A percentile compares a stretch with the other conserved stretches of the same genome.
Conservation (phyloP, 2,329 filamentous ascomycete genomes). For the Ramularia collo-cygni region DNA sequence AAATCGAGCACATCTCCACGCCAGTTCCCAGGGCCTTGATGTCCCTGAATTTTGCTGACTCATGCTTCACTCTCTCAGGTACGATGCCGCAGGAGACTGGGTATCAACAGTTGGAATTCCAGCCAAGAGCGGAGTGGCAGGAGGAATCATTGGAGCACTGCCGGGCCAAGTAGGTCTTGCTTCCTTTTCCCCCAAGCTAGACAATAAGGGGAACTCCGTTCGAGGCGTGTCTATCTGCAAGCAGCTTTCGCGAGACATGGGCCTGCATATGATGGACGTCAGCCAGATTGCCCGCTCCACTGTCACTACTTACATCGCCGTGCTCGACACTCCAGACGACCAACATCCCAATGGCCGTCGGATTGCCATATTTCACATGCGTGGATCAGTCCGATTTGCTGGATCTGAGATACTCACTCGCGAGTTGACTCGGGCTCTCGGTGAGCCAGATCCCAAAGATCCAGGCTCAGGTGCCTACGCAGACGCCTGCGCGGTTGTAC, state of each 20-base stretch:
- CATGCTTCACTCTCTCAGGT: too few relatives aligned
- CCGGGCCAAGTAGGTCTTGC: slow-evolving; percentile 20
- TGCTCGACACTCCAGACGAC: slow-evolving; percentile 7
- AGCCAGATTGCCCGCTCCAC: slow-evolving; percentile 20
- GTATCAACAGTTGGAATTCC: slow-evolving; percentile 35
- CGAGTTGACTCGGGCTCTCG: slow-evolving; percentile 14
- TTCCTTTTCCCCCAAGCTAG: slow-evolving; percentile 20
- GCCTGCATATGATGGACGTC: slow-evolving; percentile 21
- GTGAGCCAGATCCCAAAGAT: slow-evolving; percentile 11
- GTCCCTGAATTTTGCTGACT: too few relatives aligned
- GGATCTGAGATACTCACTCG: slow-evolving; percentile 19
- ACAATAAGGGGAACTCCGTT: slow-evolving; percentile 19
- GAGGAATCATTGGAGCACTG: slow-evolving; percentile 18
- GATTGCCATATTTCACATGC: slow-evolving; percentile 18
- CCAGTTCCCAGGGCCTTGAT: too few relatives aligned
- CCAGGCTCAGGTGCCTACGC: slow-evolving; percentile 16
- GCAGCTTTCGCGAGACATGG: slow-evolving; percentile 20
- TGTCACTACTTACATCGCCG: slow-evolving; percentile 15
- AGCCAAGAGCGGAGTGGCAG: slow-evolving; percentile 32
- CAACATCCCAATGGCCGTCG: slow-evolving; percentile 9
- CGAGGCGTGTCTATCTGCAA: slow-evolving; percentile 20
- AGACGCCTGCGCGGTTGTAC: slow-evolving; percentile 19
- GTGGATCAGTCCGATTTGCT: slow-evolving; percentile 19
- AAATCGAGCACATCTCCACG: too few relatives aligned
- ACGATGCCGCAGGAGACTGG: slow-evolving; percentile 37